These are phyloP conservation scores for Kernera saxatilis DNA, from an alignment of 345 rosid species.

Conservation along the genomic window DNA sequence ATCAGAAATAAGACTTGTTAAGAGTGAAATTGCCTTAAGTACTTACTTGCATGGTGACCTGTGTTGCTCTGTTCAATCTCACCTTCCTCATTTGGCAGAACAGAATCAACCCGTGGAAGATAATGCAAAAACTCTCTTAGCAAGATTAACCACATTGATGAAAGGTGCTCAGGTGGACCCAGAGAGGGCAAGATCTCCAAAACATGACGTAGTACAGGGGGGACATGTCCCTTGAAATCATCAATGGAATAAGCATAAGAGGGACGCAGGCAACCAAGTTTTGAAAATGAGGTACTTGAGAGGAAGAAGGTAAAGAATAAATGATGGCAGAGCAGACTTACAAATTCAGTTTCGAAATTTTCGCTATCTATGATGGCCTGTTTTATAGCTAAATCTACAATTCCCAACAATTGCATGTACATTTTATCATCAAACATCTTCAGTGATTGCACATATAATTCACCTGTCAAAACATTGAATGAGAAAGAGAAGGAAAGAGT, in stretches of 20 bases:
- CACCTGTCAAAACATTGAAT: conserved; percentile 54
- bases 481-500: conserved; percentile 10
- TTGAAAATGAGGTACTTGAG: not conserved
- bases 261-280: conserved; percentile 1
- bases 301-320: not conserved
- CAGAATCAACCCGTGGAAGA: conserved; percentile 60
- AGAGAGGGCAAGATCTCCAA: conserved; percentile 74
- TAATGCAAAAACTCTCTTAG: conserved; percentile 63
- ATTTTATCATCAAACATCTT: conserved; percentile 75
- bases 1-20: conserved; percentile 15
- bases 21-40: conserved; percentile 6
- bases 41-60: conserved; percentile 39
- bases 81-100: conserved; percentile 45
- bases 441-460: conserved; percentile 74
- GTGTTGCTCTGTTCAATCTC: conserved; percentile 37
- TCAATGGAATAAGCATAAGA: not conserved
- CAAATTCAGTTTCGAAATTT: conserved; percentile 71
- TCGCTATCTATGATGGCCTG: conserved; percentile 49
- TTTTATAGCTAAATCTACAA: conserved; percentile 58
- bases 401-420: conserved; percentile 74
- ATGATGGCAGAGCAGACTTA: conserved; percentile 36
- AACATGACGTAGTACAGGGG: conserved; percentile 72
- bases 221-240: conserved; percentile 59
- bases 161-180: conserved; percentile 68
- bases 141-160: conserved; percentile 81